Evolutionary conservation across 1,284 basidiomycete genomes (phyloP).

Genomic region (Jaminaea rosea): DNA sequence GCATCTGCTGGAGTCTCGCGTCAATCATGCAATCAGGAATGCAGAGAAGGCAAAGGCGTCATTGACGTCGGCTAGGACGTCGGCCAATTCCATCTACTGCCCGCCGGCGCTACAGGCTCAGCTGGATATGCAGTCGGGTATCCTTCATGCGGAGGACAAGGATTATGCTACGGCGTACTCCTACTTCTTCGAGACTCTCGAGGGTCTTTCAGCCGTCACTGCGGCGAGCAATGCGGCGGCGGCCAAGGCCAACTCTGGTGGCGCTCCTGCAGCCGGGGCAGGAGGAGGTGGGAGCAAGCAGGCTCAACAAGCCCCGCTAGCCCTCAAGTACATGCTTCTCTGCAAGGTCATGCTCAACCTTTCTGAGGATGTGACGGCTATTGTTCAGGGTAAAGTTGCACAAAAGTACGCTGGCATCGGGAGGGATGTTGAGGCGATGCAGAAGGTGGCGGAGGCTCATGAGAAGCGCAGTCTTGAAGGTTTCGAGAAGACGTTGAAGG

Average conservation of each 20-base stretch:
- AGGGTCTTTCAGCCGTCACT: conserved; percentile 62
- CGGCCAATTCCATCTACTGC: conserved; percentile 95
- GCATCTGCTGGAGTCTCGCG: conserved; percentile 81
- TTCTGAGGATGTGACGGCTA: conserved; percentile 79
- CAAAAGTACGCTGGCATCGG: conserved; percentile 70
- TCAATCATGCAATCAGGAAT: conserved; percentile 85
- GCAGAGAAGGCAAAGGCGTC: conserved; percentile 90
- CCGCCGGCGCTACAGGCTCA: conserved; percentile 84
- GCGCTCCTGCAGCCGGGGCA: too few relatives aligned
- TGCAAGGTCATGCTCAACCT: conserved; percentile 97
- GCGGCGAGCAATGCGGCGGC: too few relatives aligned
- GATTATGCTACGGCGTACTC: conserved; percentile 96
- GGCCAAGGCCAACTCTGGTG: too few relatives aligned
- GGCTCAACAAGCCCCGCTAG: conserved; percentile 62
- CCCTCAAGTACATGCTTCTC: conserved; percentile 92
- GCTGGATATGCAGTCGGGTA: conserved; percentile 82
- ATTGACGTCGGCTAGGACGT: conserved; percentile 81
- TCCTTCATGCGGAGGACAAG: conserved; percentile 92
- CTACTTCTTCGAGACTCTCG: conserved; percentile 95
- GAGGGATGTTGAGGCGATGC: conserved; percentile 86
- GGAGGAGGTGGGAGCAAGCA: too few relatives aligned
- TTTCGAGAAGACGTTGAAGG: conserved; percentile 76
- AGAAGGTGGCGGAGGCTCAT: conserved; percentile 84
- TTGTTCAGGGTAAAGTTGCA: conserved; percentile 78
- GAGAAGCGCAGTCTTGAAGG: conserved; percentile 78